Percentiles rank a stretch among this genome's conserved stretches.
These are phyloP conservation scores for Phaeosphaeria sp. DNA, from an alignment of 2,329 filamentous ascomycete genomes.

Conservation along the genomic window DNA sequence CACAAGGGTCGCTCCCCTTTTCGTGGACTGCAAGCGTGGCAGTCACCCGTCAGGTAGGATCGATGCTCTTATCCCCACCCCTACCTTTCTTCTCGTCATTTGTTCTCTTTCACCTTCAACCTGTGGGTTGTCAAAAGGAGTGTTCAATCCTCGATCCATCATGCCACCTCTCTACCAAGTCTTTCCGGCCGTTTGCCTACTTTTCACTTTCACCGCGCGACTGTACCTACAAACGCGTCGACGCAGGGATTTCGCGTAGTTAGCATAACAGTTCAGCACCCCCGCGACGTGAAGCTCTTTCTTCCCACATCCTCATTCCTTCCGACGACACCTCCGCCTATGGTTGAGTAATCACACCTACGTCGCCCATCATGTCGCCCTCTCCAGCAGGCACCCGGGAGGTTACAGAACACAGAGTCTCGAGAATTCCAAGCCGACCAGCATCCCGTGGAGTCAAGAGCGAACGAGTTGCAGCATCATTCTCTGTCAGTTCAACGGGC, in stretches of 20 bases:
- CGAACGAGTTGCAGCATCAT: constrained; percentile 10
- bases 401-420: not conserved
- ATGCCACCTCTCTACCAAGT: not conserved
- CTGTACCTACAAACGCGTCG: not conserved
- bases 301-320: not conserved
- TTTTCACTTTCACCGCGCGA: not conserved
- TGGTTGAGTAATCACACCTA: not conserved
- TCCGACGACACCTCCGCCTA: not conserved
- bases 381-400: constrained; percentile 18
- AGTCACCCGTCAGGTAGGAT: not conserved
- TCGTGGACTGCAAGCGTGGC: not conserved
- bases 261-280: not conserved
- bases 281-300: not conserved
- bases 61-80: not conserved
- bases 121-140: not conserved
- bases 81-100: not conserved
- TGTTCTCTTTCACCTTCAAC: not conserved
- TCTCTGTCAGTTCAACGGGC: constrained; percentile 17
- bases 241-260: constrained; percentile 3
- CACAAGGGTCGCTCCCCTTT: not conserved
- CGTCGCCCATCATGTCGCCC: constrained; percentile 12
- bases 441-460: constrained; percentile 2
- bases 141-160: not conserved
- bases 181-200: not conserved
- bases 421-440: constrained; percentile 11